Base-by-base conservation (phyloP, 129 eudicot genomes). In the Tagetes erecta region DNA sequence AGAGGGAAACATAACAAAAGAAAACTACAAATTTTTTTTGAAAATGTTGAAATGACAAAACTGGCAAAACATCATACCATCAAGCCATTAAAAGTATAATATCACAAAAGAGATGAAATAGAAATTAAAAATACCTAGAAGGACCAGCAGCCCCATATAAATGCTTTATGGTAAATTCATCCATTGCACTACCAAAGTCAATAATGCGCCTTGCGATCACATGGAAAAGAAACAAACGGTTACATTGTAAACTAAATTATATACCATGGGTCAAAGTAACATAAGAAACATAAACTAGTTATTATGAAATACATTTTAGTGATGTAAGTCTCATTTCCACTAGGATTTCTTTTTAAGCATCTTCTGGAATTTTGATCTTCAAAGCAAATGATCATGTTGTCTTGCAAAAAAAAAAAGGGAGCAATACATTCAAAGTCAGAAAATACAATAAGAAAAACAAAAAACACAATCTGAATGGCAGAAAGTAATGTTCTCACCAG, bases 171-270 rank as follows among this genome's bases (percentile, higher is more conserved):
- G 95, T 92, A 64, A 82, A 89, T 52, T 81, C 95, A 69, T 92
- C 92, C 77, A 92, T 73, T 71, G 98, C 96, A 73, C 98, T 92
- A 20, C 98, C 98, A 57, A 92, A 92, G 81, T 92, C 98, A 56
- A 92, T 92, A 55, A 92, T 86, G 67, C 95, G 96, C 98, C 98
- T 92, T 81, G 8, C 41, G 47, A 66, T 30, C 40, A 47, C 14
- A 84, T 14, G 70, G 27, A 52, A 50, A 60, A 60, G 71, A 5
- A 63, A 64, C 49, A 73, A 59, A 59, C 52, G 12, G 40, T 57
- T 35, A 52, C 33, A 14, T 9, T 35, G 30, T 39, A 20, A 71
- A 2, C 9, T 52, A 8, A 51, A 71, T 9, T 5, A 11, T 40
- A 35, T 39, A 3, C 34, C 44, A 31, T 2, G 1, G 27, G 8